Conservation (phyloP, 306 rosid genomes). For the Begonia fuchsioides region DNA sequence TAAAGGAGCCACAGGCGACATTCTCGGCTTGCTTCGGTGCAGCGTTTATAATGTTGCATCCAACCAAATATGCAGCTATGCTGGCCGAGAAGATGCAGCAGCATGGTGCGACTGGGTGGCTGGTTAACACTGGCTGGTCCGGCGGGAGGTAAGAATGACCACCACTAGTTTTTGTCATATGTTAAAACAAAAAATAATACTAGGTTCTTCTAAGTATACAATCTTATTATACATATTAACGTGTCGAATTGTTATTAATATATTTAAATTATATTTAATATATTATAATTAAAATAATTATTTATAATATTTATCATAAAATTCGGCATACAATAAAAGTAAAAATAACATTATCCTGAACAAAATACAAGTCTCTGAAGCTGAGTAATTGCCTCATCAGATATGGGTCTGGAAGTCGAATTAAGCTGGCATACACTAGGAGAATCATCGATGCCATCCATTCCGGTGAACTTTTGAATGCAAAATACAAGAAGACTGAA, state of each 20-base stretch:
- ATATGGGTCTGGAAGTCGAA: constrained; percentile 63
- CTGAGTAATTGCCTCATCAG: constrained; percentile 19
- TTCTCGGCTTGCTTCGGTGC: constrained; percentile 95
- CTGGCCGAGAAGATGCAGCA: constrained; percentile 78
- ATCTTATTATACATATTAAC: too few relatives aligned
- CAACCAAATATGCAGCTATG: constrained; percentile 86
- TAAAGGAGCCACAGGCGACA: constrained; percentile 94
- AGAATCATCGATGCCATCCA: constrained; percentile 85
- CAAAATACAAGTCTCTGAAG: too few relatives aligned
- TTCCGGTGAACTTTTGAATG: constrained; percentile 47
- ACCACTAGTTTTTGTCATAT: not conserved
- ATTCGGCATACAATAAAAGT: too few relatives aligned
- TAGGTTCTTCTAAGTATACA: too few relatives aligned
- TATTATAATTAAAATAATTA: too few relatives aligned
- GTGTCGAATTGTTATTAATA: too few relatives aligned
- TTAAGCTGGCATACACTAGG: constrained; percentile 63
- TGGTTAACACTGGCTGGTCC: constrained; percentile 96
- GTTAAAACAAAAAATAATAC: not conserved
- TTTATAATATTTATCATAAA: too few relatives aligned
- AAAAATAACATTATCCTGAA: too few relatives aligned
- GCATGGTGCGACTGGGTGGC: constrained; percentile 90
- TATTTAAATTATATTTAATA: too few relatives aligned
- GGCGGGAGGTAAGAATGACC: constrained; percentile 54
- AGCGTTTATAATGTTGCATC: constrained; percentile 86
- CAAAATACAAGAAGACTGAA: constrained; percentile 39